Base-by-base conservation (phyloP, 345 rosid genomes). In the Lenwebbia sp. region DNA sequence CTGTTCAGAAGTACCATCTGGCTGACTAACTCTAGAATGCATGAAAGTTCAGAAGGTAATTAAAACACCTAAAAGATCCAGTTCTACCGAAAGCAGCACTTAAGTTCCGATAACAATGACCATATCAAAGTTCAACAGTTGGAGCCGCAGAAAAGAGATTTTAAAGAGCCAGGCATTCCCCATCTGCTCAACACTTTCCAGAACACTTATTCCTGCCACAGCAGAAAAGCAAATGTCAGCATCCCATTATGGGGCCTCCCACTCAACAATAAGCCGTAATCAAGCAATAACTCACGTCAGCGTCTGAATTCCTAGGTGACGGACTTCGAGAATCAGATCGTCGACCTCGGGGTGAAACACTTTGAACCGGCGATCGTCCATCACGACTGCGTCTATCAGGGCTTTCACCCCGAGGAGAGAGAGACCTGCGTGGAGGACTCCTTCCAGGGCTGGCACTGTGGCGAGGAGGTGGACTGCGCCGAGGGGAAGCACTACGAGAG, bases 341-440 rank as follows among this genome's bases (percentile, higher is more conserved):
- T 53, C 82, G 90, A 53, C 88, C 92, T 21, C 81, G 86, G 14
- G 90, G 91, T 0, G 93, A 92, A 58, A 86, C 88, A 87, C 91
- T 91, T 65, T 21, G 84, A 56, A 82, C 85, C 3, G 87, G 85
- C 50, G 87, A 82, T 82, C 52, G 85, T 49, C 7, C 84, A 57
- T 86, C 87, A 82, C 22, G 78, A 65, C 82, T 84, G 60, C 84
- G 58, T 54, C 84, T 82, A 82, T 82, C 90, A 83, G 91, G 90
- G 86, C 91, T 91, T 40, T 76, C 91, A 88, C 81, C 91, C 85
- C 84, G 86, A 13, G 82, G 53, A 50, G 91, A 88, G 33, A 83
- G 87, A n/a, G 90, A 82, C 86, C 89, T 88, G 54, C 50, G 87
- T 12, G 92, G 93, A 86, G 93, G 82, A 86, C 92, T 91, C 90